These are phyloP conservation scores for Rhodotorula sp. DNA, from an alignment of 1,284 basidiomycete genomes.

Conservation along the genomic window DNA sequence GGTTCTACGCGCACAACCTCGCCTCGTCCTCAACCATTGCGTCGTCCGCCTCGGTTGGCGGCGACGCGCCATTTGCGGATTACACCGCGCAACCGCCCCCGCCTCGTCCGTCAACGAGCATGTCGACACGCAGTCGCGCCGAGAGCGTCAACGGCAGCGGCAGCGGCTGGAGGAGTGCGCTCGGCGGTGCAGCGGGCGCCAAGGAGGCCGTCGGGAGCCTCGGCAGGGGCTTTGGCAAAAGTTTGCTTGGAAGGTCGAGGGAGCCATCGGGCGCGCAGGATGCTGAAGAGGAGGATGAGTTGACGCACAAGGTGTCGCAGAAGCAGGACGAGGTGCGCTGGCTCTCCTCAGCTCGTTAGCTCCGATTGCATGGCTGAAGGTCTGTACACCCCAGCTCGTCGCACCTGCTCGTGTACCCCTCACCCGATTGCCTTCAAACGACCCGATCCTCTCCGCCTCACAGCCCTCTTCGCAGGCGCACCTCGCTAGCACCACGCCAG, in stretches of 20 bases:
- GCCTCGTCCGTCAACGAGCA: conserved; percentile 13
- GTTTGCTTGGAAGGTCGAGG: neutral
- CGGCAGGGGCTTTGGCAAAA: conserved; percentile 13
- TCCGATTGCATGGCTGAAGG: too few relatives aligned
- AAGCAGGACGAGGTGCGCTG: conserved; percentile 11
- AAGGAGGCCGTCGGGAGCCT: neutral
- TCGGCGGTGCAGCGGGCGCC: neutral
- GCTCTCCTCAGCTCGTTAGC: neutral
- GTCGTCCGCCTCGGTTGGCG: neutral
- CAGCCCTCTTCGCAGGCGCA: conserved; percentile 2
- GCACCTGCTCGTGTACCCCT: neutral
- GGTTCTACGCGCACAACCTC: neutral
- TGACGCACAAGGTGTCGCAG: conserved; percentile 10
- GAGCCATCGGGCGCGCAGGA: neutral
- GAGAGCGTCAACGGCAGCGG: neutral
- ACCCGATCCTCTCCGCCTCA: conserved; percentile 3
- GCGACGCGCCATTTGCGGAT: neutral
- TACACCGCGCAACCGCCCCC: neutral
- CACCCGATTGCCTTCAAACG: neutral
- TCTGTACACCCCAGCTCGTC: neutral
- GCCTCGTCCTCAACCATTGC: neutral
- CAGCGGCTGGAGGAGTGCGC: conserved; percentile 7
- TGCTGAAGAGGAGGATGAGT: neutral
- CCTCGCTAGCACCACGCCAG: conserved; percentile 17
- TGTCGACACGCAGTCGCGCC: conserved; percentile 21